Evolutionary conservation across 805 yeast species (phyloP), one percentile per base, ranked within the genome.

Genomic region (Candida andamanensis): DNA sequence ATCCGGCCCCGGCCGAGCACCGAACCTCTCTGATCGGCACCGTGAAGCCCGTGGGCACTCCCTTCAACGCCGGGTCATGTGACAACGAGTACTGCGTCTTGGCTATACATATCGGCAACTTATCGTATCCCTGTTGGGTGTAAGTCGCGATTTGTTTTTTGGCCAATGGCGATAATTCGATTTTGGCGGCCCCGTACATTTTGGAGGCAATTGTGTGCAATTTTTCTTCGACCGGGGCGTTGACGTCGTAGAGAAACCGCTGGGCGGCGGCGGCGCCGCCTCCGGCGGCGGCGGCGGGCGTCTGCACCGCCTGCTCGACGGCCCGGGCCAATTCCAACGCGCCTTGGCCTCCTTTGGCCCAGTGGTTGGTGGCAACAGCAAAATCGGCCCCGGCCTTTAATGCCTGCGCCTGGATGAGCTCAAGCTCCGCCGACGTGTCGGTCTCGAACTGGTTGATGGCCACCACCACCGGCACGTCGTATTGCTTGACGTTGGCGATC

Each of bases 71-170:
- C 26, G 97, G 87, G 60, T 90, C 97, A 54, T 89, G 97, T 3
- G 97, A 87, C 46, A 90, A 69, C 1, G 96, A 86, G 69, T 90
- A 90, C 62, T 90, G 98, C 2, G 98, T 90, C 72, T 90, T 90
- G 37, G 98, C 98, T 52, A 90, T 84, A 65, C 98, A 90, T 47
- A 90, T 80, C 36, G 97, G 98, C 54, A 90, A 68, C 53, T 86
- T 77, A 42, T 80, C 87, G 58, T 82, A 90, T 2, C 97, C 97
- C 67, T 87, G 96, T 31, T 69, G 60, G 21, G 86, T 80, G 66
- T 86, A 89, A 36, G 78, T 73, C 41, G 80, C 86, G 45, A 90
- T 79, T 63, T 87, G 87, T 51, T 74, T 67, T 46, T 76, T 74
- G 25, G 97, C 97, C 44, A 78, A 74, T 17, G 85, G 90, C 26